Conservation (phyloP, 208 protist species). For the Lotmaria passim region DNA sequence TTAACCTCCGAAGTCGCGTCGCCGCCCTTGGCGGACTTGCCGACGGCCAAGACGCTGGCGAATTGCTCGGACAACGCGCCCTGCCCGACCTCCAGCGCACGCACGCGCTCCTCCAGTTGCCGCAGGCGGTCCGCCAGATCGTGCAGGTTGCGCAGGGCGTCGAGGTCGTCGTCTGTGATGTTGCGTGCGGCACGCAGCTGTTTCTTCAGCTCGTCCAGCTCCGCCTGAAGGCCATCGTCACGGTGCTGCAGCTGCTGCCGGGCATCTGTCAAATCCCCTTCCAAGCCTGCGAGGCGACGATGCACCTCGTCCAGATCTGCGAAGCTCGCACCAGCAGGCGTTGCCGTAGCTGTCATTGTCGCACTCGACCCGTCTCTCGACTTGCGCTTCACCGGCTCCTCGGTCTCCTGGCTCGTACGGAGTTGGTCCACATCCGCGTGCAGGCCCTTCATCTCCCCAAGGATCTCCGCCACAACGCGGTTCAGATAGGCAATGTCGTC, state of each 20-base stretch:
- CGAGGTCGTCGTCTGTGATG: conserved; percentile 53
- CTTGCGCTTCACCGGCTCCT: neutral
- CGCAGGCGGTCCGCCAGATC: conserved; percentile 41
- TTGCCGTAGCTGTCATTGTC: neutral
- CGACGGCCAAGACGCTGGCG: conserved; percentile 16
- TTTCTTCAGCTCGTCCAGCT: conserved; percentile 48
- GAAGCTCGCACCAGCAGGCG: neutral
- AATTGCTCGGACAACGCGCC: conserved; percentile 42
- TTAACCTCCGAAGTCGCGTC: conserved; percentile 40
- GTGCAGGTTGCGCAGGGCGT: conserved; percentile 26
- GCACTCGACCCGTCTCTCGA: neutral
- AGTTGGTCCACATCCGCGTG: conserved; percentile 78
- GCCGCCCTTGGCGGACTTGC: conserved; percentile 8
- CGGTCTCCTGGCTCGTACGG: conserved; percentile 30
- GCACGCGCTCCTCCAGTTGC: conserved; percentile 52
- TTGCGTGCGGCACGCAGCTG: conserved; percentile 35
- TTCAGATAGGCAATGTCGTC: conserved; percentile 87
- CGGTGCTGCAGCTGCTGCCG: conserved; percentile 31
- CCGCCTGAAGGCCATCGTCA: conserved; percentile 35
- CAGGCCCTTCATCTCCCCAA: conserved; percentile 81
- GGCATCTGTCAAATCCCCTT: conserved; percentile 34
- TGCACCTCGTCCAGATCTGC: conserved; percentile 12
- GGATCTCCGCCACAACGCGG: conserved; percentile 91
- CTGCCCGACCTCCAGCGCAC: conserved; percentile 37
- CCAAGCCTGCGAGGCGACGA: conserved; percentile 34